Evolutionary conservation across 2,329 filamentous ascomycete species (phyloP).

Genomic region (Calonectria pseudoreteaudii): DNA sequence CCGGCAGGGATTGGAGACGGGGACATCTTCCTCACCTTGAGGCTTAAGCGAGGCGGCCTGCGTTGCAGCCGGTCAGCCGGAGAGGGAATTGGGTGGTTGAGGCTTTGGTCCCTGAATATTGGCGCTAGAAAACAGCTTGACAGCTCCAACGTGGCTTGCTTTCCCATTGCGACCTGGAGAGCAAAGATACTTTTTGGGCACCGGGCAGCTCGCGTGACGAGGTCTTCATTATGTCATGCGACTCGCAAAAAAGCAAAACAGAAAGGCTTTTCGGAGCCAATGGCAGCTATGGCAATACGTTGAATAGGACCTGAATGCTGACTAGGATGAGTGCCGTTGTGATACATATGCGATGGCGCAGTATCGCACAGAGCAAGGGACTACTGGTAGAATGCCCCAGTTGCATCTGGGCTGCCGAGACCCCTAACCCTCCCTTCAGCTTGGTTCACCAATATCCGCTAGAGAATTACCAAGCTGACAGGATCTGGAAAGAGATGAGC

Average conservation of each 20-base stretch:
- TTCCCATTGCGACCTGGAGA: background rate
- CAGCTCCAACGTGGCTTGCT: conserved; percentile 10
- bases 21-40: background rate
- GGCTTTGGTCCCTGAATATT: conserved; percentile 17
- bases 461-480: conserved; percentile 22
- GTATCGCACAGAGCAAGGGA: background rate
- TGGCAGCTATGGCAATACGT: background rate
- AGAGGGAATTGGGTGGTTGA: background rate
- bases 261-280: background rate
- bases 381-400: background rate
- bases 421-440: background rate
- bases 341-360: background rate
- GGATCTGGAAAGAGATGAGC: conserved; percentile 8
- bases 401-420: conserved; percentile 12
- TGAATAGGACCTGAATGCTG: background rate
- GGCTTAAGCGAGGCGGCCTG: conserved; percentile 11
- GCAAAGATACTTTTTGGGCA: background rate
- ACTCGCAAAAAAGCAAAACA: background rate
- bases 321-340: background rate
- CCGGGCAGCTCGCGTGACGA: background rate
- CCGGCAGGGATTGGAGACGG: conserved; percentile 5
- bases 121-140: conserved; percentile 6
- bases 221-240: background rate
- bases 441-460: conserved; percentile 14
- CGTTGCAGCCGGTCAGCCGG: conserved; percentile 10